Evolutionary conservation across 768 basidiomycete genomes (phyloP).

Genomic region (Lentinula sp.): DNA sequence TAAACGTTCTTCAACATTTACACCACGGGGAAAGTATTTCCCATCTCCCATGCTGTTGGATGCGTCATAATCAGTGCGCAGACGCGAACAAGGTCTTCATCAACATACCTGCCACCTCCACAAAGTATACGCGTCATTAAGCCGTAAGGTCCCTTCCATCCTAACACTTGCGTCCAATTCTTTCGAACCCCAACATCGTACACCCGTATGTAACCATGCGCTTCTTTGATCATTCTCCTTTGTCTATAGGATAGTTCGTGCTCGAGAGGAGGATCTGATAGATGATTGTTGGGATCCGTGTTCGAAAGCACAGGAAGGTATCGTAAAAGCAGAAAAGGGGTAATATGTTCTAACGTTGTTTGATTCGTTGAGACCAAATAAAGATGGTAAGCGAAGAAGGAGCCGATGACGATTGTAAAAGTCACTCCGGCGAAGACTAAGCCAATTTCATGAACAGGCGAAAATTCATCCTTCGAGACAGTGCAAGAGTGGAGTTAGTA

Average conservation of each 20-base stretch:
- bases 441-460: conserved; percentile 66
- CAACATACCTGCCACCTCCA: conserved; percentile 62
- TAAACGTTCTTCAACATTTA: conserved; percentile 59
- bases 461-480: conserved; percentile 46
- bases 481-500: not conserved
- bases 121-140: conserved; percentile 48
- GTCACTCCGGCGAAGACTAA: conserved; percentile 54
- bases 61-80: not conserved
- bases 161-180: conserved; percentile 68
- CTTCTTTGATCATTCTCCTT: conserved; percentile 56
- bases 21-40: conserved; percentile 59
- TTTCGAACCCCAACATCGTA: conserved; percentile 72
- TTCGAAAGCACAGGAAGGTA: conserved; percentile 61
- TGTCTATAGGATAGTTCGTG: conserved; percentile 64
- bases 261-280: conserved; percentile 69
- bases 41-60: conserved; percentile 57
- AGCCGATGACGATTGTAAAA: conserved; percentile 63
- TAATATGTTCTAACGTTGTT: conserved; percentile 75
- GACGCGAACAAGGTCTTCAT: not conserved
- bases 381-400: conserved; percentile 70
- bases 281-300: conserved; percentile 29
- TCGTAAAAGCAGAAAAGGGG: conserved; percentile 69
- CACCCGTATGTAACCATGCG: conserved; percentile 51
- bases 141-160: conserved; percentile 44
- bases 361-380: conserved; percentile 82